phyloP scores from a whole-genome alignment of 2,329 filamentous ascomycete species.

The Gremmenia infestans region DNA sequence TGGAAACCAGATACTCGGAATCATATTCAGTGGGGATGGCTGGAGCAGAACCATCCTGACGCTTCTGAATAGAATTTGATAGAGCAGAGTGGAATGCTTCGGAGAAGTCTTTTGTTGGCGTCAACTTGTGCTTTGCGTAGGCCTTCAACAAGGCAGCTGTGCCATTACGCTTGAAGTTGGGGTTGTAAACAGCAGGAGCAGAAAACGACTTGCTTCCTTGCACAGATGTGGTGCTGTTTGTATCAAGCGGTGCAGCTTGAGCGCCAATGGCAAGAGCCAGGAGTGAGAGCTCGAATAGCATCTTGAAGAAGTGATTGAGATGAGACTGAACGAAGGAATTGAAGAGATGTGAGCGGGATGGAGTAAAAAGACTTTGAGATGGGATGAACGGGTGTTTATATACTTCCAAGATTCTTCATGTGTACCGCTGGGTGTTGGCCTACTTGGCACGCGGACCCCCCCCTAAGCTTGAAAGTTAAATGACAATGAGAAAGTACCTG shows the following conservation, averaged over 20 bases:
- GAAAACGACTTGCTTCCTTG: constrained; percentile 14
- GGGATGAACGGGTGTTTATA: constrained; percentile 16
- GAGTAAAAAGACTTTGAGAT: constrained; percentile 7
- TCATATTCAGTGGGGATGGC: constrained; percentile 19
- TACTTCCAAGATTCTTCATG: constrained; percentile 7
- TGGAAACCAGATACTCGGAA: constrained; percentile 27
- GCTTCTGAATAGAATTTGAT: constrained; percentile 18
- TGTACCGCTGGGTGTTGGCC: background rate
- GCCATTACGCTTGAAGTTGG: constrained; percentile 26
- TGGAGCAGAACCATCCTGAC: constrained; percentile 27
- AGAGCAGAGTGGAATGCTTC: constrained; percentile 15
- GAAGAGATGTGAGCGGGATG: constrained; percentile 5
- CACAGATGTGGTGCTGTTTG: background rate
- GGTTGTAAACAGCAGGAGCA: constrained; percentile 26
- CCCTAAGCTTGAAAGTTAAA: too few relatives aligned
- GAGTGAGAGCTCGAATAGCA: constrained; percentile 25
- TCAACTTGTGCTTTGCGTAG: constrained; percentile 29
- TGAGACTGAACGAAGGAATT: background rate
- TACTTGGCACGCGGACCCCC: too few relatives aligned
- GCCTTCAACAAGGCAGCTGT: constrained; percentile 29
- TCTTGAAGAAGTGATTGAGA: constrained; percentile 13
- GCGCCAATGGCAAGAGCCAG: constrained; percentile 23
- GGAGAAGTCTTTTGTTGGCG: constrained; percentile 24
- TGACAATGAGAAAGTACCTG: background rate
- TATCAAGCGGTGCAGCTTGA: background rate